Base-by-base conservation (phyloP, 768 basidiomycete genomes). In the Favolaschia claudopus region DNA sequence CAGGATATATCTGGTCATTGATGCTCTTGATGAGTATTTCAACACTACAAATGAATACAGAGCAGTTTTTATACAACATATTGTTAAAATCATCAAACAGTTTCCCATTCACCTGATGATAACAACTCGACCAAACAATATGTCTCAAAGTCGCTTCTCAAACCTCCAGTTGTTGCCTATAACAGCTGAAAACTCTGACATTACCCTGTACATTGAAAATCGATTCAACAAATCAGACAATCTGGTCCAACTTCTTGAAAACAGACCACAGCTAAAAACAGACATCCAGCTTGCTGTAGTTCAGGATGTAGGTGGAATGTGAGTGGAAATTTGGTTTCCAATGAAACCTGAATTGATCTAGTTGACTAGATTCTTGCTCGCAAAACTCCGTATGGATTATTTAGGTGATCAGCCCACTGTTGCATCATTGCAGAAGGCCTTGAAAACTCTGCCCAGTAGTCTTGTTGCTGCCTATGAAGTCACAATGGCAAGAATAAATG, bases 1-100 rank as follows among this genome's bases (percentile, higher is more conserved):
- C 22, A 14, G 32, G n/a, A 32, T 56, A 7, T 48, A 38, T 19
- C 22, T 56, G 9, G 12, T 56, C 6, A 34, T 56, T 7, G 46
- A 56, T 24, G 55, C 37, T 5, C 55, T 56, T 1, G 55, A 56
- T 40, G 55, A 56, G 40, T 56, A 56, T 25, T 44, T 32, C 1
- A 43, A n/a, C n/a, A n/a, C n/a, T n/a, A n/a, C n/a, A n/a, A n/a
- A 34, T 17, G 29, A 40, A 1, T 27, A 32, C 5, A n/a, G 45
- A 8, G 15, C 31, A 32, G 13, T 29, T 7, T 20, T 58, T 3
- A 37, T 56, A 12, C n/a, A 9, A 6, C 2, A 7, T 9, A n/a
- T 48, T 7, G 17, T 7, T 1, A 29, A 2, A 8, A 9, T 39
- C 37, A 31, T n/a, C n/a, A 36, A 17, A 19, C 33, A 17, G 7